phyloP scores from a whole-genome alignment of 805 yeast genomes.

The Suhomyces sp. region DNA sequence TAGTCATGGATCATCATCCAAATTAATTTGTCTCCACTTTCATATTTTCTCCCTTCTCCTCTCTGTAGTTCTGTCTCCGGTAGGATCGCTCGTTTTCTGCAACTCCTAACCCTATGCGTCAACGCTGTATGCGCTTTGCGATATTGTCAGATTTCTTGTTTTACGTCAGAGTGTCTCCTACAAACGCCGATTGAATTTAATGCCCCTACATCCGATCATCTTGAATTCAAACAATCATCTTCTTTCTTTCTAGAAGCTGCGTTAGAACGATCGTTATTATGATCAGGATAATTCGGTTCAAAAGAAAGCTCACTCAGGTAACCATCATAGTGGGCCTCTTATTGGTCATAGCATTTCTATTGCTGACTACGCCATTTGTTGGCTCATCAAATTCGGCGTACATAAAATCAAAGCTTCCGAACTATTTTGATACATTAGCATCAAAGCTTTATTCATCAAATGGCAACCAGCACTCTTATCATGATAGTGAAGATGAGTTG shows the following conservation, averaged over 20 bases:
- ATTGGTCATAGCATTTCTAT: conserved; percentile 10
- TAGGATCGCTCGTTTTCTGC: neutral
- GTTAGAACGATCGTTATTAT: neutral
- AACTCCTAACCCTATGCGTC: neutral
- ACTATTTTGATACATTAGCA: conserved; percentile 14
- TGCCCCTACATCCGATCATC: neutral
- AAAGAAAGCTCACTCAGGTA: conserved; percentile 17
- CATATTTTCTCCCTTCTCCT: neutral
- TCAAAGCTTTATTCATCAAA: conserved; percentile 7
- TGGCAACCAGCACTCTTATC: neutral
- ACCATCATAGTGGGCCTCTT: conserved; percentile 12
- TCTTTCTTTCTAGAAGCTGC: neutral
- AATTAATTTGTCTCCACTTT: neutral
- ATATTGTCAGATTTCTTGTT: neutral
- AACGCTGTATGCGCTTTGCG: neutral
- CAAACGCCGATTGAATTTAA: neutral
- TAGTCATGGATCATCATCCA: neutral
- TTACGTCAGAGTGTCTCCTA: neutral
- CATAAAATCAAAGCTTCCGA: neutral
- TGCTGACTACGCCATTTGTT: conserved; percentile 8
- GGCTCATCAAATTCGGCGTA: neutral
- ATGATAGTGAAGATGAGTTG: conserved; percentile 4
- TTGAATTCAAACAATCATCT: neutral
- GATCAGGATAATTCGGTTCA: conserved; percentile 3
- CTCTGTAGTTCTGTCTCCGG: neutral